Conservation (phyloP, 305 asterid species). For the Solanum hybrid region DNA sequence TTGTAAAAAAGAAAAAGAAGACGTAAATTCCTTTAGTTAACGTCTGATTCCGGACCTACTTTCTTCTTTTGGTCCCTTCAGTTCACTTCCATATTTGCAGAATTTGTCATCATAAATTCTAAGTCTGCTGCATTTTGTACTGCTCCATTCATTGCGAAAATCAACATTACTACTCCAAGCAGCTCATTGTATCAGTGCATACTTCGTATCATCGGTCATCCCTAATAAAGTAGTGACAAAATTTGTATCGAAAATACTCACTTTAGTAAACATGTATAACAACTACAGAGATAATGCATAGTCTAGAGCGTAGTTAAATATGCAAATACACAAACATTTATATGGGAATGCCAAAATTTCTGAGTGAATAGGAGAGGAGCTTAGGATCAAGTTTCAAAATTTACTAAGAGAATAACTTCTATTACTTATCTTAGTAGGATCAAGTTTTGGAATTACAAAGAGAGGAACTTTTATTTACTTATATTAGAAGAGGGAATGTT, state of each 20-base stretch:
- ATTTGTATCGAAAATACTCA: background rate
- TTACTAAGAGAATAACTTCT: background rate
- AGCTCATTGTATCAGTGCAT: background rate
- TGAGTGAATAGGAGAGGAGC: background rate
- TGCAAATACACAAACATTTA: background rate
- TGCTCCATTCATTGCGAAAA: background rate
- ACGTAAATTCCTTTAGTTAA: background rate
- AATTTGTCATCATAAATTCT: background rate
- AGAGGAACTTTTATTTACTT: background rate
- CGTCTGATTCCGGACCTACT: background rate
- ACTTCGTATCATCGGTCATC: no score
- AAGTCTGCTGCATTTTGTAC: background rate
- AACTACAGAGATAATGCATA: background rate
- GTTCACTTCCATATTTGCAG: background rate
- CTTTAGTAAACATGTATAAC: background rate
- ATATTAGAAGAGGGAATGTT: background rate
- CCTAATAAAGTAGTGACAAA: background rate
- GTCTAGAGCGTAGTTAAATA: background rate
- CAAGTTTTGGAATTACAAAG: background rate
- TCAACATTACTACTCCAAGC: background rate
- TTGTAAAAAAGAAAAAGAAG: background rate
- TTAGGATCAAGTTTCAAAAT: background rate
- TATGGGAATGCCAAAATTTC: background rate
- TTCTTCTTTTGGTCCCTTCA: background rate
- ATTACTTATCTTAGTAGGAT: background rate